These are phyloP conservation scores for Populus nigra DNA, from an alignment of 345 rosid genomes.

Conservation along the genomic window DNA sequence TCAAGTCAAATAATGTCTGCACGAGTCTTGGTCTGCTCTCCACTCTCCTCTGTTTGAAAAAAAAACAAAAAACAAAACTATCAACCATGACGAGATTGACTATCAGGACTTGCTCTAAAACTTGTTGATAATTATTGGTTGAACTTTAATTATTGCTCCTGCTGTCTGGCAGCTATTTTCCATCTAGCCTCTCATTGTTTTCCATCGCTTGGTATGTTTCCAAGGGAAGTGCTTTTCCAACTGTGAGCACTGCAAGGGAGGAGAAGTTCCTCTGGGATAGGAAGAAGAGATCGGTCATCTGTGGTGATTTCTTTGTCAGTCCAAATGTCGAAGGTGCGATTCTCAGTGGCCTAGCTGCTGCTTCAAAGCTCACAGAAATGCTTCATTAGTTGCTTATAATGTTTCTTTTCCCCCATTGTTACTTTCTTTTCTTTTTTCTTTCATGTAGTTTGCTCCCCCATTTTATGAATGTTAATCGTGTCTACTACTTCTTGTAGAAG, in stretches of 20 bases:
- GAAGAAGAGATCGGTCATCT: slow-evolving; percentile 54
- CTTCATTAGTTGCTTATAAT: slow-evolving; percentile 35
- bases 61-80: no score
- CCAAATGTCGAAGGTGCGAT: slow-evolving; percentile 86
- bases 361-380: slow-evolving; percentile 53
- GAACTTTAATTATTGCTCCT: not conserved
- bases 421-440: not conserved
- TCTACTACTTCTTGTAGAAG: not conserved
- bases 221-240: slow-evolving; percentile 95
- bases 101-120: not conserved
- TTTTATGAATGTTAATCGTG: not conserved
- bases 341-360: slow-evolving; percentile 71
- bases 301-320: slow-evolving; percentile 86
- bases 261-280: slow-evolving; percentile 72
- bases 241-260: slow-evolving; percentile 55
- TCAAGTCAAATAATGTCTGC: not conserved
- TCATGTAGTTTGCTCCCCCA: not conserved
- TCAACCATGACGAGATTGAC: no score
- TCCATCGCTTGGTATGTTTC: not conserved
- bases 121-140: not conserved
- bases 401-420: no score
- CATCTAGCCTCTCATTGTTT: not conserved
- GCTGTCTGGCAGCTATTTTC: not conserved
- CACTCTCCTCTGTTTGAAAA: no score
- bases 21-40: not conserved